Evolutionary conservation across 768 basidiomycete species (phyloP), one percentile per base, ranked within the genome.

Genomic region (Butyriboletus loyo): DNA sequence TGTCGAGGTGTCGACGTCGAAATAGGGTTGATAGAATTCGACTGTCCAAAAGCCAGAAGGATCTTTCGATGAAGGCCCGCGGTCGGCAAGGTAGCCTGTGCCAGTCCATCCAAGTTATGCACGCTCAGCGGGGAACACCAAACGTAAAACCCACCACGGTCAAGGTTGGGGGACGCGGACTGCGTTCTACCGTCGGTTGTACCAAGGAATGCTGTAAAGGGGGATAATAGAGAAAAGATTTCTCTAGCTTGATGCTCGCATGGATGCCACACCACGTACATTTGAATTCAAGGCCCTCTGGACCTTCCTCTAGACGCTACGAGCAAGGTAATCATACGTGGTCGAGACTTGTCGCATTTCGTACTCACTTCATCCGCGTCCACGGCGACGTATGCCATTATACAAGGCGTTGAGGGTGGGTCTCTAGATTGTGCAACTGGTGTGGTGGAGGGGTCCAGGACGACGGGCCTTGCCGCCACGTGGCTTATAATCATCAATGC

Each of bases 1-100:
- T 5, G 81, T 89, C 55, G 81, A 78, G 0, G 91, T 92, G 72
- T 94, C 92, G 31, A 95, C 80, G 56, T 95, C 92, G 59, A 95
- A 95, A 70, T 89, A 92, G 3, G 81, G 77, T 63, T 92, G 90
- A 65, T 94, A 93, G 67, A 89, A 89, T 54, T 94, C 91, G 30
- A 92, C 61, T 25, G 81, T 82, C 90, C 89, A 92, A 70, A 89
- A 90, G 1, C 81, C 81, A 4, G 78, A 72, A 4, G 73, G 55
- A 14, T 75, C 73, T 63, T 81, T 80, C 9, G 72, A 64, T 47
- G 76, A 68, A 31, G 71, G 65, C 10, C 73, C 62, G 9, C 76
- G 74, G 55, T 89, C 84, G 44, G 80, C 71, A 19, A 86, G 73
- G 65, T 88, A 91, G 17, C 87, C 89, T 89, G 49, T 34, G 27